Evolutionary conservation across 169 alveolate species (phyloP).

Genomic region (Cryptosporidium meleagridis): DNA sequence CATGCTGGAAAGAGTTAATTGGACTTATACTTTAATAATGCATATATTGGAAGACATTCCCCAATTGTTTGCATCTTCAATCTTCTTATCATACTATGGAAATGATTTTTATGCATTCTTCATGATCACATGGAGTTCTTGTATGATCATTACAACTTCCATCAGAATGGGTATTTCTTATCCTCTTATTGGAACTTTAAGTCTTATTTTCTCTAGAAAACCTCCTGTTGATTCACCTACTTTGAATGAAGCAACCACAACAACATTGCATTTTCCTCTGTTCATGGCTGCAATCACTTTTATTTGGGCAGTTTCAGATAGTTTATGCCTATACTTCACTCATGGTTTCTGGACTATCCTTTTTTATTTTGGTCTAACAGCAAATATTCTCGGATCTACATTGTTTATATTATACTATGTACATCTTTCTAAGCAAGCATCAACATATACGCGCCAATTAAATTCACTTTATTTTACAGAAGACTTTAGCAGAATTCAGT

Average conservation of each 20-base stretch:
- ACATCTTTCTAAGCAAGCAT: conserved; percentile 50
- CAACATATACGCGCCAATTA: conserved; percentile 46
- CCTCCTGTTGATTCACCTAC: conserved; percentile 69
- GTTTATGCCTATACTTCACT: conserved; percentile 50
- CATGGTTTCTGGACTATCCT: conserved; percentile 64
- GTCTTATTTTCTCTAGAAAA: conserved; percentile 58
- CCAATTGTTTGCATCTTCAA: conserved; percentile 61
- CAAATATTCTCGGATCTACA: conserved; percentile 41
- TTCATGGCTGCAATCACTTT: conserved; percentile 58
- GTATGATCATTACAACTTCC: conserved; percentile 61
- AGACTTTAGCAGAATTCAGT: conserved; percentile 61
- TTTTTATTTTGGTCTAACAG: conserved; percentile 30
- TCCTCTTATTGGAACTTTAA: conserved; percentile 49
- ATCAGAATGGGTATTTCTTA: conserved; percentile 61
- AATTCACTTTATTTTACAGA: conserved; percentile 56
- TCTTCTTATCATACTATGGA: conserved; percentile 55
- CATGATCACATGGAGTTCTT: conserved; percentile 74
- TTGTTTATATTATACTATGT: conserved; percentile 49
- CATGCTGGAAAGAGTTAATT: conserved; percentile 63
- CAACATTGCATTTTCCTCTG: conserved; percentile 47
- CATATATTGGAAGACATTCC: conserved; percentile 66
- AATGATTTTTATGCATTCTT: conserved; percentile 64
- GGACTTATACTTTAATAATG: conserved; percentile 65
- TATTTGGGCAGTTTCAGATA: conserved; percentile 49
- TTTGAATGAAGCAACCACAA: conserved; percentile 55